These are phyloP conservation scores for Schwanniomyces etchellsii DNA, from an alignment of 1,139 yeast genomes.

Conservation along the genomic window DNA sequence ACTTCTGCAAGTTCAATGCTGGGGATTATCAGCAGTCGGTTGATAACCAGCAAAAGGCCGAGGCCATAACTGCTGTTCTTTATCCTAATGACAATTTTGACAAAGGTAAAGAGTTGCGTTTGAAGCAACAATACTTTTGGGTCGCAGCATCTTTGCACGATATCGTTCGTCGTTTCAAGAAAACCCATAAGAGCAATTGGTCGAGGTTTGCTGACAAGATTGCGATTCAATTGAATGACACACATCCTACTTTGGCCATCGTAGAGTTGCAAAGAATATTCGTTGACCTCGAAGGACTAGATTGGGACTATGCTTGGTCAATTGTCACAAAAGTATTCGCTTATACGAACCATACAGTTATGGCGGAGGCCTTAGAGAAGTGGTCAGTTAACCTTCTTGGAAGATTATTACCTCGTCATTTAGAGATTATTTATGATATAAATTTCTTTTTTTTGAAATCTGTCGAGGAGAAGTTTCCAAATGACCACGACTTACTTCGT, in stretches of 20 bases:
- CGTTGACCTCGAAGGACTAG: slow-evolving; percentile 75
- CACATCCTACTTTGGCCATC: slow-evolving; percentile 90
- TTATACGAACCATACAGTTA: slow-evolving; percentile 91
- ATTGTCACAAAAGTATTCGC: slow-evolving; percentile 80
- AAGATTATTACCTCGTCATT: slow-evolving; percentile 79
- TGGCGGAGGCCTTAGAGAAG: slow-evolving; percentile 91
- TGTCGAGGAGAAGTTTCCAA: slow-evolving; percentile 74
- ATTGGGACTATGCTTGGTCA: slow-evolving; percentile 82
- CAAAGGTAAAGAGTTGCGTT: slow-evolving; percentile 84
- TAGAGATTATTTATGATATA: slow-evolving; percentile 86
- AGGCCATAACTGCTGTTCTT: slow-evolving; percentile 83
- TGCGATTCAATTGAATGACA: slow-evolving; percentile 91
- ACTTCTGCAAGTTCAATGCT: slow-evolving; percentile 83
- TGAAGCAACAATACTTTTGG: slow-evolving; percentile 97
- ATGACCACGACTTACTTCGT: slow-evolving; percentile 55
- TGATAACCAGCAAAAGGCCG: slow-evolving; percentile 79
- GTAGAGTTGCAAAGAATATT: slow-evolving; percentile 86
- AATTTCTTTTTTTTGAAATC: slow-evolving; percentile 72
- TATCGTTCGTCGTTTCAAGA: slow-evolving; percentile 85
- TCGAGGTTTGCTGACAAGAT: slow-evolving; percentile 75
- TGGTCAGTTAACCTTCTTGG: slow-evolving; percentile 88
- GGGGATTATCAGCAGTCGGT: slow-evolving; percentile 91
- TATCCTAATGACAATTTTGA: slow-evolving; percentile 93
- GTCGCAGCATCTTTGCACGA: slow-evolving; percentile 91
- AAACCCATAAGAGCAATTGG: slow-evolving; percentile 69